Conservation (phyloP, 2,329 filamentous ascomycete species). For the Penicillium sp. region DNA sequence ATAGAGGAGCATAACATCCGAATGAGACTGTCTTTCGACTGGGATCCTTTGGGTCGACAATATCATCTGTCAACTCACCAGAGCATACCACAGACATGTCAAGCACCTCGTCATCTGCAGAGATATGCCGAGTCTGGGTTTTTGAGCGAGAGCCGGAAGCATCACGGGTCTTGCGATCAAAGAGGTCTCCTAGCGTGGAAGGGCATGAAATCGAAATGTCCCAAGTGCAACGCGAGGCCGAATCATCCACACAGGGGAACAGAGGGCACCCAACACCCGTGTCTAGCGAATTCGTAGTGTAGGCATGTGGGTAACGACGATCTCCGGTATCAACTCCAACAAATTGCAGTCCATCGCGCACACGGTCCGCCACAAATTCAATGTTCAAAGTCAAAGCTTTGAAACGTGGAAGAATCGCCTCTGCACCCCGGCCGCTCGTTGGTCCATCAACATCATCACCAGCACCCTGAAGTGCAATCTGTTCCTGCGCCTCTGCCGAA, state of each 20-base stretch:
- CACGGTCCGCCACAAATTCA: conserved; percentile 73
- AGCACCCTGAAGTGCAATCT: conserved; percentile 42
- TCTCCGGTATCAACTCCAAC: conserved; percentile 81
- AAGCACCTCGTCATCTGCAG: conserved; percentile 78
- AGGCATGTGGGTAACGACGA: conserved; percentile 83
- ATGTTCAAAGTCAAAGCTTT: conserved; percentile 66
- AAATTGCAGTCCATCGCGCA: conserved; percentile 88
- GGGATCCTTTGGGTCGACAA: conserved; percentile 71
- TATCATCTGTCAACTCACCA: conserved; percentile 82
- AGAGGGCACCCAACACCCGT: conserved; percentile 80
- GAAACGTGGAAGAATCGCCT: conserved; percentile 50
- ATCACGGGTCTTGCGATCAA: conserved; percentile 39
- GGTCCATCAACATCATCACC: conserved; percentile 41
- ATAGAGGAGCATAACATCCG: conserved; percentile 69
- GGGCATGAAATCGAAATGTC: conserved; percentile 85
- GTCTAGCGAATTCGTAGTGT: conserved; percentile 77
- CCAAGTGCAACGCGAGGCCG: conserved; percentile 79
- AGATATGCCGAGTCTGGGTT: conserved; percentile 43
- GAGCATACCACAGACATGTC: conserved; percentile 92
- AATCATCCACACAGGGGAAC: conserved; percentile 91
- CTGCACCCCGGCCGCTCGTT: conserved; percentile 34
- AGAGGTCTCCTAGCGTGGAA: conserved; percentile 78
- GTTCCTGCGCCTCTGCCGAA: conserved; percentile 50
- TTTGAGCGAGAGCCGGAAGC: conserved; percentile 21
- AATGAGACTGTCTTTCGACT: conserved; percentile 88